phyloP scores from a whole-genome alignment of 805 yeast species.

The Yarrowia sp. region DNA sequence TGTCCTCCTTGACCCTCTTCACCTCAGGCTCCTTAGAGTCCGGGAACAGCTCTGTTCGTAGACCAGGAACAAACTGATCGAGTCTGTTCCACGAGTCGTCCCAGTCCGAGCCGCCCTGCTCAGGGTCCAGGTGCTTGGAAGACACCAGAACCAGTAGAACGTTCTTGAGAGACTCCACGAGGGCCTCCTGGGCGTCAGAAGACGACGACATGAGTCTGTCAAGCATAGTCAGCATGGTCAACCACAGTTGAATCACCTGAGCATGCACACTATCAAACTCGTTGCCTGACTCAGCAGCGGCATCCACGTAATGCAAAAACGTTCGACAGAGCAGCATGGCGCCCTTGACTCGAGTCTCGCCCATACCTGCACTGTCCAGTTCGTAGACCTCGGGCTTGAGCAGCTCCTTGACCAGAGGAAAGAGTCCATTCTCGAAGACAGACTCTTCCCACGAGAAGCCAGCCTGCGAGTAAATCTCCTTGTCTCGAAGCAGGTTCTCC shows the following conservation, averaged over 20 bases:
- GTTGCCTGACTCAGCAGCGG: conserved; percentile 37
- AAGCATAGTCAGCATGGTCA: conserved; percentile 50
- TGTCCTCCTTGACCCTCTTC: neutral
- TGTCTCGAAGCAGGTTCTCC: conserved; percentile 28
- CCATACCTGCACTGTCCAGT: conserved; percentile 69
- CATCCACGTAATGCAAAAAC: conserved; percentile 58
- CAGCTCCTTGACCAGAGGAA: conserved; percentile 73
- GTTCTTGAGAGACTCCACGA: conserved; percentile 54
- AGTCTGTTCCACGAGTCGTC: conserved; percentile 50
- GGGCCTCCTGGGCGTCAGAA: conserved; percentile 52
- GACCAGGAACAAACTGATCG: conserved; percentile 52
- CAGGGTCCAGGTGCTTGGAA: conserved; percentile 45
- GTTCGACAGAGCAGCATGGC: conserved; percentile 71
- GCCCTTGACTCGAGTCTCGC: conserved; percentile 69
- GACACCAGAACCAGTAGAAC: conserved; percentile 52
- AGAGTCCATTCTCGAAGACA: conserved; percentile 73
- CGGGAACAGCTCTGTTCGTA: conserved; percentile 44
- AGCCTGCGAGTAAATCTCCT: neutral
- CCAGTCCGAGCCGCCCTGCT: conserved; percentile 50
- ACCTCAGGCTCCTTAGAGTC: conserved; percentile 31
- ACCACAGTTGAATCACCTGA: conserved; percentile 50
- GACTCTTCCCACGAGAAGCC: conserved; percentile 37
- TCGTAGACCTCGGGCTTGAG: conserved; percentile 67
- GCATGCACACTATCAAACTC: neutral
- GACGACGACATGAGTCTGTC: conserved; percentile 53